Base-by-base conservation (phyloP, 1,139 yeast species). In the Sugiyamaella novakii region DNA sequence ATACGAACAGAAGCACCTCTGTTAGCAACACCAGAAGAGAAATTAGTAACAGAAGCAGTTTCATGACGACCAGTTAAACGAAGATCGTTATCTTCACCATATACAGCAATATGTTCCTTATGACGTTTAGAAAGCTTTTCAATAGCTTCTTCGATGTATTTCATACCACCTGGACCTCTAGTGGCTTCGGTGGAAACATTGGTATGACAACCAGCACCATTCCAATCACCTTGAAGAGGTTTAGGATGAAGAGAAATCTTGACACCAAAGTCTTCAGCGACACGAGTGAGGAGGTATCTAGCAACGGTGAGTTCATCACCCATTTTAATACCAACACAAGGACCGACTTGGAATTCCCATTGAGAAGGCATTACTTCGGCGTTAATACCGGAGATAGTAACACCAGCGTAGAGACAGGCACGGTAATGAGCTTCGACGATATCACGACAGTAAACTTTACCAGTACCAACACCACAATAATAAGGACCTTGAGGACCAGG, bases 311-410 rank as follows among this genome's bases (percentile, higher is more conserved):
- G 81, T 73, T 92, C 84, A 73, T 92, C 98, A 71, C 97, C 98
- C 97, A 92, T 91, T 62, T 75, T 72, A 70, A 92, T 91, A 67
- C 98, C 98, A 58, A 74, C 80, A 75, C 97, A 88, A 58, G 98
- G 98, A 67, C 98, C 98, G 62, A 92, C 98, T 79, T 92, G 98
- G 87, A 87, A 92, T 78, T 92, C 98, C 98, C 98, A 92, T 80
- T 92, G 98, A 53, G 98, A 88, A 52, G 98, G 98, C 98, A 92
- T 92, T 59, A 92, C 98, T 79, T 92, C 98, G 62, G 98, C 98
- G 72, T 92, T 92, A 72, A 92, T 91, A 77, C 98, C 98, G 51
- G 96, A 85, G 61, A 91, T 83, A 68, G 79, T 76, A 62, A 92
- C 72, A 67, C 97, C 98, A 57, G 98, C 83, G 70, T 87, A 85